These are phyloP conservation scores for Fusarium floridanum DNA, from an alignment of 2,329 filamentous ascomycete species.

Conservation along the genomic window DNA sequence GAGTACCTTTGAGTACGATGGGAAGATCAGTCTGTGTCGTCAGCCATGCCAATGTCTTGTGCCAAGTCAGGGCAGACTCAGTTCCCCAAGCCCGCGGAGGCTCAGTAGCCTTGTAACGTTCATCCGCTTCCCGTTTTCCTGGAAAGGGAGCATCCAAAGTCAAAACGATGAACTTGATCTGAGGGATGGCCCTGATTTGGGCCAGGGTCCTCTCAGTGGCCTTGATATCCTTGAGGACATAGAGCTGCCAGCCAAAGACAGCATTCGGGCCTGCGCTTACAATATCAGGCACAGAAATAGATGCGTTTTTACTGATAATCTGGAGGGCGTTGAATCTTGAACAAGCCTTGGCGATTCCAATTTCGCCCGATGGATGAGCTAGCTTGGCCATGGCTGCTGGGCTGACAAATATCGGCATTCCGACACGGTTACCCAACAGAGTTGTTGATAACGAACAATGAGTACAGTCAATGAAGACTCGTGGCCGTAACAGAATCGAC, in stretches of 20 bases:
- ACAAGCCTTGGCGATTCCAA: constrained; percentile 65
- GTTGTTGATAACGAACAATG: constrained; percentile 77
- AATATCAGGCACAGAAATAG: constrained; percentile 68
- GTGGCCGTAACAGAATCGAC: constrained; percentile 81
- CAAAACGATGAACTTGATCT: constrained; percentile 70
- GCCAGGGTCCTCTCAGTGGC: constrained; percentile 52
- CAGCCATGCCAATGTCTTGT: constrained; percentile 54
- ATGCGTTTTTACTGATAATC: constrained; percentile 75
- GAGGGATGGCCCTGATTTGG: constrained; percentile 78
- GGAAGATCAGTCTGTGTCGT: constrained; percentile 66
- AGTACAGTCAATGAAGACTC: constrained; percentile 85
- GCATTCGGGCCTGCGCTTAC: constrained; percentile 46
- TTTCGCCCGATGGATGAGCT: constrained; percentile 72
- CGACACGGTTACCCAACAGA: constrained; percentile 65
- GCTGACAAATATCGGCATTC: constrained; percentile 70
- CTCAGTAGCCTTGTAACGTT: constrained; percentile 61
- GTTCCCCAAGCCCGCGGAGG: constrained; percentile 66
- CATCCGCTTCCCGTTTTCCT: constrained; percentile 65
- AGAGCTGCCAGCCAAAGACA: constrained; percentile 73
- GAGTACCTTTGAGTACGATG: constrained; percentile 56
- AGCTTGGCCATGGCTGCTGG: constrained; percentile 73
- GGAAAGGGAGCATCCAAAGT: constrained; percentile 70
- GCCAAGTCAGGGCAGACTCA: constrained; percentile 74
- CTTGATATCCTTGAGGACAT: constrained; percentile 67
- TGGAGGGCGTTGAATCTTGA: constrained; percentile 67